A percentile compares a stretch with the other conserved stretches of the same genome.
Conservation (phyloP, 306 rosid genomes). For the Leucaena leucocephala region DNA sequence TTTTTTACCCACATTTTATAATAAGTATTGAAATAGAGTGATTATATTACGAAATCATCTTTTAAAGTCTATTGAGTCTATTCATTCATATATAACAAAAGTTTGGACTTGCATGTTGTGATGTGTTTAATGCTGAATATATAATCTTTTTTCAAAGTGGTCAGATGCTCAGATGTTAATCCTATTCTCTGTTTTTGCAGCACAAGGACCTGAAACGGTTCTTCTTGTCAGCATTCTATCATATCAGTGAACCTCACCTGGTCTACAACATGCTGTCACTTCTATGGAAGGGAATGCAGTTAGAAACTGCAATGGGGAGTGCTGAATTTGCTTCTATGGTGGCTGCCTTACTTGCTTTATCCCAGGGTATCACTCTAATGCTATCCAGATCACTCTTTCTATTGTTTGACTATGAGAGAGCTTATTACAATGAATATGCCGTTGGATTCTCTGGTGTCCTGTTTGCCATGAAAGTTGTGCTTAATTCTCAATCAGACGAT, state of each 20-base stretch:
- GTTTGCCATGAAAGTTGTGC: constrained; percentile 92
- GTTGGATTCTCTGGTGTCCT: constrained; percentile 94
- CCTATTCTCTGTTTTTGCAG: constrained; percentile 41
- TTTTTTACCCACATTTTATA: background rate
- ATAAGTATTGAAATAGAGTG: background rate
- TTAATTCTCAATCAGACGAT: constrained; percentile 52
- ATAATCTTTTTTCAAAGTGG: background rate
- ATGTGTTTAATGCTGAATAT: constrained; percentile 5
- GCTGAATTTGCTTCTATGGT: constrained; percentile 68
- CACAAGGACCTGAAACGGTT: constrained; percentile 71
- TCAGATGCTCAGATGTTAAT: background rate
- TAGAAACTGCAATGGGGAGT: constrained; percentile 77
- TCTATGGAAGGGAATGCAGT: constrained; percentile 85
- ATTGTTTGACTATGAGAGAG: constrained; percentile 60
- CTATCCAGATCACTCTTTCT: constrained; percentile 70
- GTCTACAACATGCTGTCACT: constrained; percentile 91
- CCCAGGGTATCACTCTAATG: constrained; percentile 74
- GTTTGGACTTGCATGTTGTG: background rate
- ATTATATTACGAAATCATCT: background rate
- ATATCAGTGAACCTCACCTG: constrained; percentile 75
- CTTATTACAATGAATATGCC: constrained; percentile 68
- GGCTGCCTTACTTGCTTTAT: constrained; percentile 63
- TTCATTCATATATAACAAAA: background rate
- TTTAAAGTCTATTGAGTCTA: background rate
- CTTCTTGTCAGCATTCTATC: constrained; percentile 81